Percentiles rank a stretch among this genome's conserved stretches.
Conservation (phyloP, 202 grass and related monocot species). For the Musa balbisiana region DNA sequence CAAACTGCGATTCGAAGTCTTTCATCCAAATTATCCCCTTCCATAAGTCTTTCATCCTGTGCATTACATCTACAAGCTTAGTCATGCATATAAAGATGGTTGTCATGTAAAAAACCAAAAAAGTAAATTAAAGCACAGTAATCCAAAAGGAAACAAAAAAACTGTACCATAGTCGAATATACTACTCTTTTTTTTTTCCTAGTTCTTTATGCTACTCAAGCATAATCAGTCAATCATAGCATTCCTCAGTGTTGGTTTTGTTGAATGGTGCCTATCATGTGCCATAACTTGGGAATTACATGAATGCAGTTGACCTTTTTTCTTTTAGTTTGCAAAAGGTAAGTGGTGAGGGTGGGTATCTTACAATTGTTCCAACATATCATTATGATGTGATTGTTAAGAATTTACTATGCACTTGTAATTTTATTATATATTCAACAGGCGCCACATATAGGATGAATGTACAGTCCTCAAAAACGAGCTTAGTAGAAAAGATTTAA, state of each 20-base stretch:
- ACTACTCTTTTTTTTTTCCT: no score
- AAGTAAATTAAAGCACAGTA: neutral
- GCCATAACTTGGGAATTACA: no score
- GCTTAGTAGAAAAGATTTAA: neutral
- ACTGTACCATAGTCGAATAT: no score
- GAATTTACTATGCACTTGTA: neutral
- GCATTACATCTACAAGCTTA: constrained; percentile 18
- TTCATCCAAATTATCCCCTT: constrained; percentile 39
- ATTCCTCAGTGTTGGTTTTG: no score
- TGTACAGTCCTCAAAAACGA: neutral
- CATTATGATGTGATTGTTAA: neutral
- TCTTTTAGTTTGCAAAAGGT: no score
- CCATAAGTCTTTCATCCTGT: constrained; percentile 69
- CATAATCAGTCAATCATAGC: no score
- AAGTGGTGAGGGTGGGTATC: no score
- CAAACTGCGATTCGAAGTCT: constrained; percentile 56
- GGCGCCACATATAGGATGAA: neutral
- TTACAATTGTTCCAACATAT: no score
- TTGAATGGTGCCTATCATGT: no score
- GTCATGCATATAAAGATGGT: constrained; percentile 16
- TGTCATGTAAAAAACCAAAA: neutral
- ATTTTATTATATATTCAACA: neutral
- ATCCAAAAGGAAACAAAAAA: neutral
- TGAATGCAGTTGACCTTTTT: no score
- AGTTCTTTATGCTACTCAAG: no score